Conservation (phyloP, 106 monocot genomes). For the Posidonia australis region DNA sequence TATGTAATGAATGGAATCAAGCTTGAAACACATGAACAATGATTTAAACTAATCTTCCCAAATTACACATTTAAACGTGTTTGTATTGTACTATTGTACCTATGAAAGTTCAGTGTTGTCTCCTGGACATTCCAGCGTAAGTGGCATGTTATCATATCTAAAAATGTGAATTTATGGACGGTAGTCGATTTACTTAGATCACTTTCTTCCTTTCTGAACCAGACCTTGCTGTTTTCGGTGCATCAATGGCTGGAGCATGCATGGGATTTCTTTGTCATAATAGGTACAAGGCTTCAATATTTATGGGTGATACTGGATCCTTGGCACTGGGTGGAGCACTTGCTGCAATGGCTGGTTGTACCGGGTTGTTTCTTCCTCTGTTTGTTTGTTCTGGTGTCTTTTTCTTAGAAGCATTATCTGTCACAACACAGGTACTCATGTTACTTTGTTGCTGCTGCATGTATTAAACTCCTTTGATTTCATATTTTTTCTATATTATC, state of each 20-base stretch:
- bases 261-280: constrained; percentile 89
- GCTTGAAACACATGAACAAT: too few relatives aligned
- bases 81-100: too few relatives aligned
- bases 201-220: constrained; percentile 5
- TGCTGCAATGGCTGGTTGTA: constrained; percentile 74
- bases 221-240: constrained; percentile 88
- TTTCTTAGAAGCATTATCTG: constrained; percentile 38
- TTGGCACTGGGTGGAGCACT: constrained; percentile 87
- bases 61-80: too few relatives aligned
- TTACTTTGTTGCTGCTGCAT: not conserved
- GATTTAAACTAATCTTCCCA: too few relatives aligned
- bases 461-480: too few relatives aligned
- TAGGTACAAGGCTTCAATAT: constrained; percentile 63
- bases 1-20: too few relatives aligned
- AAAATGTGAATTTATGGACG: too few relatives aligned
- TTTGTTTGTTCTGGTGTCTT: constrained; percentile 58
- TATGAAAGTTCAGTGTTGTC: too few relatives aligned
- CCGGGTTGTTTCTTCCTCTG: constrained; percentile 89
- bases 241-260: constrained; percentile 86
- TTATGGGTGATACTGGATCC: constrained; percentile 73
- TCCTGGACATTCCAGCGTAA: too few relatives aligned
- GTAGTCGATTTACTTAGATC: too few relatives aligned
- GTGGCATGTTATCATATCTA: too few relatives aligned
- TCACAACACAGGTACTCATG: constrained; percentile 54
- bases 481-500: too few relatives aligned